phyloP scores from a whole-genome alignment of 1,284 basidiomycete species.

The Naganishia cerealis region DNA sequence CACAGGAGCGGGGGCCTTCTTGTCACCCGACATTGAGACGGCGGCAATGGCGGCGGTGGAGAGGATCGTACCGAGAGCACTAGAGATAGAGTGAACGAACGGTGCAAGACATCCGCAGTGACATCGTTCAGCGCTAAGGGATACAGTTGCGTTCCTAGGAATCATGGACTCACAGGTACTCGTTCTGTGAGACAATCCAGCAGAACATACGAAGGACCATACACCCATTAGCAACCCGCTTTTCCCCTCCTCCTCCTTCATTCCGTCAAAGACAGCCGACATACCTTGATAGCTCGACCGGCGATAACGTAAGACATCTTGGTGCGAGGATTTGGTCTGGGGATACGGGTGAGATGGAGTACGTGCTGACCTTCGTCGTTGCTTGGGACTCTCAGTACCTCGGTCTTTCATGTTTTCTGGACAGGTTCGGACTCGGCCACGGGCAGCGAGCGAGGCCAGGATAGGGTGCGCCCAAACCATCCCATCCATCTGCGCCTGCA shows the following conservation, averaged over 20 bases:
- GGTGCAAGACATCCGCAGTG: not conserved
- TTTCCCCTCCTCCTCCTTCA: not conserved
- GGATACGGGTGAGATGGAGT: not conserved
- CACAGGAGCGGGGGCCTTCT: slow-evolving; percentile 39
- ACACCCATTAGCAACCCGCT: slow-evolving; percentile 2
- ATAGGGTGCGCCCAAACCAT: not conserved
- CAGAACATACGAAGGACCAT: not conserved
- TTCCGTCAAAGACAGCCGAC: slow-evolving; percentile 25
- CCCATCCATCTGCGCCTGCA: too few relatives aligned
- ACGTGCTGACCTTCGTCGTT: not conserved
- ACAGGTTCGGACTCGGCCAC: not conserved
- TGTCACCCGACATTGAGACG: slow-evolving; percentile 42
- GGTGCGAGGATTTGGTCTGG: not conserved
- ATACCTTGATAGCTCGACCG: slow-evolving; percentile 53
- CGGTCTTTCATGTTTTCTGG: not conserved
- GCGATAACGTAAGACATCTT: slow-evolving; percentile 55
- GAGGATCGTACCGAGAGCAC: slow-evolving; percentile 51
- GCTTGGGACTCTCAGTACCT: not conserved
- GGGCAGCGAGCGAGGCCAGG: not conserved
- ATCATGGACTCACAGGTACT: slow-evolving; percentile 46
- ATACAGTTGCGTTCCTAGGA: not conserved
- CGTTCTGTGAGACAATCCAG: slow-evolving; percentile 40
- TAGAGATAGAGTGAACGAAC: slow-evolving; percentile 30
- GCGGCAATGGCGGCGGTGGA: slow-evolving; percentile 46
- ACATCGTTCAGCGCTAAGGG: not conserved